Conservation (phyloP, 306 rosid species). For the Vicia faba region DNA sequence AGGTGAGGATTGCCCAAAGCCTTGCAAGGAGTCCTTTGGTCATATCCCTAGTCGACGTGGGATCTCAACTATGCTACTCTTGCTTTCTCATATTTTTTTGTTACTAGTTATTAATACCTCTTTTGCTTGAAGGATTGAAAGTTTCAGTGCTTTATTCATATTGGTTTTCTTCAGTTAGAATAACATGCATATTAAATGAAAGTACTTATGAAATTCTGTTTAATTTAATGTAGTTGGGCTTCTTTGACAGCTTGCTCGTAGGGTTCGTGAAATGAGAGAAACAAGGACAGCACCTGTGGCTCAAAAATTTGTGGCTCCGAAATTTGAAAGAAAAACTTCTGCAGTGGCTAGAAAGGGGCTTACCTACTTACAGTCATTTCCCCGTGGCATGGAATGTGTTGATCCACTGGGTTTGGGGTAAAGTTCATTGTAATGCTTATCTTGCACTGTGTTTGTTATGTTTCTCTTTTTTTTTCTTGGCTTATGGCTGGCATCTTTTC, state of each 20-base stretch:
- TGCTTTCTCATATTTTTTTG: slow-evolving; percentile 10
- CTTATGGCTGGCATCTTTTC: slow-evolving; percentile 21
- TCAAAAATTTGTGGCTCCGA: slow-evolving; percentile 65
- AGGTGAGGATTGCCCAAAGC: not conserved
- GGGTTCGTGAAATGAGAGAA: slow-evolving; percentile 99
- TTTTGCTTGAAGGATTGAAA: slow-evolving; percentile 19
- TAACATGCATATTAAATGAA: slow-evolving; percentile 11
- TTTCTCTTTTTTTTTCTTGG: slow-evolving; percentile 28
- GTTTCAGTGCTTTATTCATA: slow-evolving; percentile 11
- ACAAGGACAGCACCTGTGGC: slow-evolving; percentile 89
- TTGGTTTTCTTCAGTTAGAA: slow-evolving; percentile 20
- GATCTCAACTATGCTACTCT: slow-evolving; percentile 15
- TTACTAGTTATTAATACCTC: slow-evolving; percentile 7
- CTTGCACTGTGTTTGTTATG: slow-evolving; percentile 33
- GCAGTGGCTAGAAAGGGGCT: slow-evolving; percentile 63
- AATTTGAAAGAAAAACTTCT: slow-evolving; percentile 64
- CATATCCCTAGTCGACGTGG: slow-evolving; percentile 5
- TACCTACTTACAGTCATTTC: slow-evolving; percentile 70
- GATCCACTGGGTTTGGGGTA: slow-evolving; percentile 98
- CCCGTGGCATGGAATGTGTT: slow-evolving; percentile 96
- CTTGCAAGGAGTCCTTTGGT: not conserved
- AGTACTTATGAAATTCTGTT: slow-evolving; percentile 42
- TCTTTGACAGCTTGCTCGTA: slow-evolving; percentile 84
- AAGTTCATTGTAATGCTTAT: slow-evolving; percentile 36
- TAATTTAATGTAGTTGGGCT: slow-evolving; percentile 53